Evolutionary conservation across 2,329 filamentous ascomycete species (phyloP), one percentile per base, ranked within the genome.

Genomic region (Penicillium freii): DNA sequence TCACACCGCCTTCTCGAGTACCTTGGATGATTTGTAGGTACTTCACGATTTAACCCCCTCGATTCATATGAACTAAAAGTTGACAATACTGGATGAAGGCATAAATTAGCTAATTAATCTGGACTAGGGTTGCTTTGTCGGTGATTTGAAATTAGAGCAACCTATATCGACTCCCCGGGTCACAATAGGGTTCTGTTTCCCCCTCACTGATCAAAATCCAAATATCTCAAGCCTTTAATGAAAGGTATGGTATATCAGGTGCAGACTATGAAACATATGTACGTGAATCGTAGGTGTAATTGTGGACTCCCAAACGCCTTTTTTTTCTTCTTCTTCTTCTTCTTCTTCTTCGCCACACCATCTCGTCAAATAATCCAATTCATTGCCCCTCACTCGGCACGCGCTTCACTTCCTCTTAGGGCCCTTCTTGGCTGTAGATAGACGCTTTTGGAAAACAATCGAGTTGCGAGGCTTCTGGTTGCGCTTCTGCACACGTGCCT

Each of bases 401-500:
- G 29, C 15, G 13, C 39, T 31, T 59, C 43, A 75, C 57, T 72
- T 75, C 56, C 66, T 74, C 63, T 70, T 73, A 5, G 68, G 56
- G 15, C 59, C 53, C 60, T 67, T 71, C 62, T 71, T 70, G 29
- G 56, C 54, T 60, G 76, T 71, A 27, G 67, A 67, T 47, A 67
- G 64, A 48, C 67, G 70, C 44, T 68, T 56, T 42, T 68, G 64
- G 56, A 78, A 78, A 11, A 75, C 71, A 56, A 78, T 77, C 10
- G 73, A 73, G 50, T 71, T 69, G 49, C 71, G 71, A 34, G 69
- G 68, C 57, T 70, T 71, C 44, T 71, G 72, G 53, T 71, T 67
- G 58, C 68, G 70, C 60, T 77, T 78, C 47, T 74, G 73, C 54
- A 78, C 69, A 51, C 74, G 70, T n/a, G 65, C 66, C n/a, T 66